Base-by-base conservation (phyloP, 176 grass and related monocot species). In the Oryza nivara region DNA sequence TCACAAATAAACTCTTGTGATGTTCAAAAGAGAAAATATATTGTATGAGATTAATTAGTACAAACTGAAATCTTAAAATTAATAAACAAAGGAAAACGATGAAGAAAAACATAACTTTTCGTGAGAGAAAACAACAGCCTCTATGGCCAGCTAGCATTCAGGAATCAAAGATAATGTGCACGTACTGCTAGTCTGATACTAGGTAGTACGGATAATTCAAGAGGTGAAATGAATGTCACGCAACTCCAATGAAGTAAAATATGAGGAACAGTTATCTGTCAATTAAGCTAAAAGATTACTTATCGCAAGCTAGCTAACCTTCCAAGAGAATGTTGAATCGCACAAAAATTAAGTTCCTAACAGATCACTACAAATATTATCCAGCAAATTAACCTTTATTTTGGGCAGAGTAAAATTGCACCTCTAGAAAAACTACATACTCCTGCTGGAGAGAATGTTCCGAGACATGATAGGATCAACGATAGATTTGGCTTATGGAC, bases 381-480 rank as follows among this genome's bases (percentile, higher is more conserved):
- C 52, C 7, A 58, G 19, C 52, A 17, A 19, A 26, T 1, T 26
- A 26, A 54, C 51, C 51, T 54, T 54, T 19, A 54, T 54, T 54
- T 54, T 54, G 16, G 6, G 16, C 51, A 54, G 5, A 20, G 17
- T 58, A 58, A 20, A 58, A 58, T 58, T 58, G 52, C 16, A 19
- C 51, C 51, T 54, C 5, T 9, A 63, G 7, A 63, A 63, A 63
- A 63, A 23, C 13, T 63, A 23, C 20, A 16, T 44, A 32, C 30
- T 58, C 51, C 51, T 56, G 6, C 16, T 1, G 40, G 44, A 78
- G 65, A 16, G 36, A 78, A 32, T 9, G 36, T 61, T 68, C 1
- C 47, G 47, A 84, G 43, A 82, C 20, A 64, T 5, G 11, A 79
- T 64, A 40, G 48, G 30, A 74, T 60, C 13, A 79, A 12, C 36